Evolutionary conservation across 2,329 filamentous ascomycete genomes (phyloP), one percentile per base, ranked within the genome.

Genomic region (Conoideocrella luteorostrata): DNA sequence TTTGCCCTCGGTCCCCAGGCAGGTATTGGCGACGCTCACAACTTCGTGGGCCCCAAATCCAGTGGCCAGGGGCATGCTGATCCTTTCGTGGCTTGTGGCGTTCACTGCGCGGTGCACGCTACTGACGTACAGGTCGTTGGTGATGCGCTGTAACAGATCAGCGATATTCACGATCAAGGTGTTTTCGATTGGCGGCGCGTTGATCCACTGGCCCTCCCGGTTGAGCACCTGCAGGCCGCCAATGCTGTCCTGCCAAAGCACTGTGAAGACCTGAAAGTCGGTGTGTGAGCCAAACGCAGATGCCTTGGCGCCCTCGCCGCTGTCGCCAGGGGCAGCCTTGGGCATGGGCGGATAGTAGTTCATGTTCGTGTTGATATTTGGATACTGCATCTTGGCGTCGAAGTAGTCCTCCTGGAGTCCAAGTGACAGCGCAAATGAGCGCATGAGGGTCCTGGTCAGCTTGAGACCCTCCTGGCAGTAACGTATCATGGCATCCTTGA

Each of bases 341-440:
- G n/a, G n/a, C n/a, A n/a, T n/a, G 23, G 15, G 17, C 1, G 59
- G 62, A 46, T 67, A 67, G 47, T 66, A 66, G 47, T 71, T 71
- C 35, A 71, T 54, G 4, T 61, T 66, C 17, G 65, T 55, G 5
- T 64, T 59, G 5, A 63, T 65, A 28, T 68, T 75, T 0, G 78
- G 78, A 48, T 74, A 69, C 0, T 67, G 70, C 17, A 72, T 70
- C 42, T 77, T 70, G 3, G 60, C 58, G 47, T 80, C 76, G 52
- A 80, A 80, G 43, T 73, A 72, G 30, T 68, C 52, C 52, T 82
- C 77, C 0, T 68, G 65, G 4, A 80, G 60, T 9, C 68, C 67
- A 3, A 81, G 63, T 5, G 70, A 71, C 3, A 82, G 61, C 0
- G 78, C 76, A 50, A 82, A 78, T 6, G 70, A 59, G 4, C 64